Evolutionary conservation across 768 basidiomycete species (phyloP).

Genomic region (Galerina sulciceps): DNA sequence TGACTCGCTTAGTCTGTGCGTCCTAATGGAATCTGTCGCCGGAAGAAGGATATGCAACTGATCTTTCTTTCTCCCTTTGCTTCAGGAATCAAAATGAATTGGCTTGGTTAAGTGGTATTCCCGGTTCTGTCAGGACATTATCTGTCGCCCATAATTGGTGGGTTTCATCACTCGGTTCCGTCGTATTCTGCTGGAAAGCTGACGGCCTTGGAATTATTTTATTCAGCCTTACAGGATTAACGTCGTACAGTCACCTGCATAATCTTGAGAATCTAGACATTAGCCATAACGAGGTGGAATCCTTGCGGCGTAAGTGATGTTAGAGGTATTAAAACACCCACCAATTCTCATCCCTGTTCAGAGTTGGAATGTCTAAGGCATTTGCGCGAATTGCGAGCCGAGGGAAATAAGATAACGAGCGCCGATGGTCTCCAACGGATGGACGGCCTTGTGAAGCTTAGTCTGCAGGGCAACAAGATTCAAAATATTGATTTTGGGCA

Average conservation of each 20-base stretch:
- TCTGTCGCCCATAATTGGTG: constrained; percentile 79
- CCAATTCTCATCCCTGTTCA: constrained; percentile 34
- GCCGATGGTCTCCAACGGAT: constrained; percentile 79
- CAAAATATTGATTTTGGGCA: constrained; percentile 58
- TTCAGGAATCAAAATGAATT: constrained; percentile 73
- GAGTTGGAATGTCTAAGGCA: constrained; percentile 86
- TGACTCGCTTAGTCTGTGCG: constrained; percentile 77
- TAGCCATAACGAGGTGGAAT: constrained; percentile 87
- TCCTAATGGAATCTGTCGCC: constrained; percentile 22
- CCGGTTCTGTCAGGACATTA: constrained; percentile 71
- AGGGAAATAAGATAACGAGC: constrained; percentile 78
- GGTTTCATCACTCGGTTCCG: constrained; percentile 25
- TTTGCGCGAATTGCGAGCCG: constrained; percentile 88
- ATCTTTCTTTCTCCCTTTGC: constrained; percentile 14
- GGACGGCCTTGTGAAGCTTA: constrained; percentile 84
- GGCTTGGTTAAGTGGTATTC: constrained; percentile 82
- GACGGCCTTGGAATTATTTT: background rate
- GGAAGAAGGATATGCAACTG: constrained; percentile 2
- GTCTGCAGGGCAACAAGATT: constrained; percentile 77
- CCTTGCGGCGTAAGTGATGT: constrained; percentile 74
- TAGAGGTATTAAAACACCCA: constrained; percentile 6
- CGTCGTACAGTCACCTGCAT: constrained; percentile 85
- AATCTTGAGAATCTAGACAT: constrained; percentile 92
- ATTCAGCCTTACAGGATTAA: constrained; percentile 79
- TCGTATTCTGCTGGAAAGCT: constrained; percentile 12